A percentile compares a stretch with the other conserved stretches of the same genome.
These are phyloP conservation scores for Cardamine chenopodiifolia DNA, from an alignment of 345 rosid genomes.

Conservation along the genomic window DNA sequence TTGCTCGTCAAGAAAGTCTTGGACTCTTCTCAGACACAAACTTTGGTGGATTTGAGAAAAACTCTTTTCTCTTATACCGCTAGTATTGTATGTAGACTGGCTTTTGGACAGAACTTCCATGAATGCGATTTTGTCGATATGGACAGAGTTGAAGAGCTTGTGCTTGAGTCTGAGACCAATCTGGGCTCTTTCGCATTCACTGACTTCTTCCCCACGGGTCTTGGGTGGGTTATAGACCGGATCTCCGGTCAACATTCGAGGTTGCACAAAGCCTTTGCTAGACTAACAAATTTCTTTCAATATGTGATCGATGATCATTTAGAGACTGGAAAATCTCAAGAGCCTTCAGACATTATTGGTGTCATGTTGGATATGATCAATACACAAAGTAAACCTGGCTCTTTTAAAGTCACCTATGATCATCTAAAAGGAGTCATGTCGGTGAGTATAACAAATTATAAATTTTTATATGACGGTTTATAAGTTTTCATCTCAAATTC, in stretches of 20 bases:
- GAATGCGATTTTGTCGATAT: constrained; percentile 43
- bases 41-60: constrained; percentile 41
- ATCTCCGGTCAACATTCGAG: constrained; percentile 41
- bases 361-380: constrained; percentile 39
- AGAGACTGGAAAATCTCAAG: constrained; percentile 19
- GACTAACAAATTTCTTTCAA: constrained; percentile 45
- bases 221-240: constrained; percentile 52
- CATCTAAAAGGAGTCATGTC: constrained; percentile 51
- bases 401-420: constrained; percentile 29
- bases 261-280: constrained; percentile 42
- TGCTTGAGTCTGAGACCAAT: constrained; percentile 43
- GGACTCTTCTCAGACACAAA: constrained; percentile 25
- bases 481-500: neutral
- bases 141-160: constrained; percentile 43
- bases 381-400: neutral
- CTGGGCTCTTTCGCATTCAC: constrained; percentile 37
- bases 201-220: constrained; percentile 45
- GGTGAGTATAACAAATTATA: constrained; percentile 29
- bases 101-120: constrained; percentile 45
- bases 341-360: constrained; percentile 48
- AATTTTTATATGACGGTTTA: neutral
- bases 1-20: constrained; percentile 35
- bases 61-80: constrained; percentile 38
- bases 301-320: constrained; percentile 48
- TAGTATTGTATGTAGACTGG: constrained; percentile 38